These are phyloP conservation scores for Syncephalastrum contaminatum DNA, from an alignment of 371 early-diverging fungal genomes.

Conservation along the genomic window DNA sequence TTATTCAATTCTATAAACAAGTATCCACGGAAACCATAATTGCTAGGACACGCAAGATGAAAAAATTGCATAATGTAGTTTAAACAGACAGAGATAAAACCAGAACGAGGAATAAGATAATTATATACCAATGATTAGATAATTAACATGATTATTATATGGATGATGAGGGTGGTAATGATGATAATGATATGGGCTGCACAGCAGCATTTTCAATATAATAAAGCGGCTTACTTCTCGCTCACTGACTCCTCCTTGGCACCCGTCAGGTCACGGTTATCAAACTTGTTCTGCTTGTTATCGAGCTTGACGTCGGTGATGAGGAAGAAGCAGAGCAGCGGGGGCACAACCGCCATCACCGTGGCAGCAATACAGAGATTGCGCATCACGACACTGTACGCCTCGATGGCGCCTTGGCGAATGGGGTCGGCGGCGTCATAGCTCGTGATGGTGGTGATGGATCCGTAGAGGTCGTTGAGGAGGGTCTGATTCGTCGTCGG, in stretches of 20 bases:
- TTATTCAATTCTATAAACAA: no score
- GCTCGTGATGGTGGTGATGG: slow-evolving; percentile 14
- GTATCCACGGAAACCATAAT: no score
- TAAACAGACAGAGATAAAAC: slow-evolving; percentile 2
- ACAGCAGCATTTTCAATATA: no score
- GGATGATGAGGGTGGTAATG: no score
- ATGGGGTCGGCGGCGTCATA: slow-evolving; percentile 18
- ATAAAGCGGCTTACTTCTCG: no score
- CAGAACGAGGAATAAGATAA: slow-evolving; percentile 1
- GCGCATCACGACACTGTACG: slow-evolving; percentile 31
- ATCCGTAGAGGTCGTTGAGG: slow-evolving; percentile 18
- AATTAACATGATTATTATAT: no score
- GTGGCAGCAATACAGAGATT: slow-evolving; percentile 25
- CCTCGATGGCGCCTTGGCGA: slow-evolving; percentile 25
- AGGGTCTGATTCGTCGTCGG: slow-evolving; percentile 37
- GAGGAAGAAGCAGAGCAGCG: slow-evolving; percentile 16
- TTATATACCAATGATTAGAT: no score
- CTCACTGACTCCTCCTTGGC: background rate
- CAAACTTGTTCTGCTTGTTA: slow-evolving; percentile 19
- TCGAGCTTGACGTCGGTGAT: slow-evolving; percentile 13
- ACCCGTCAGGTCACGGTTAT: slow-evolving; percentile 19
- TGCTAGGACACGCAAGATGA: background rate
- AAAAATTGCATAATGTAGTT: background rate
- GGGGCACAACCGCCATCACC: slow-evolving; percentile 17
- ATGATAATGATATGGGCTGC: no score